Evolutionary conservation across 2,329 filamentous ascomycete species (phyloP).

Genomic region (Diplocarpon rosae): DNA sequence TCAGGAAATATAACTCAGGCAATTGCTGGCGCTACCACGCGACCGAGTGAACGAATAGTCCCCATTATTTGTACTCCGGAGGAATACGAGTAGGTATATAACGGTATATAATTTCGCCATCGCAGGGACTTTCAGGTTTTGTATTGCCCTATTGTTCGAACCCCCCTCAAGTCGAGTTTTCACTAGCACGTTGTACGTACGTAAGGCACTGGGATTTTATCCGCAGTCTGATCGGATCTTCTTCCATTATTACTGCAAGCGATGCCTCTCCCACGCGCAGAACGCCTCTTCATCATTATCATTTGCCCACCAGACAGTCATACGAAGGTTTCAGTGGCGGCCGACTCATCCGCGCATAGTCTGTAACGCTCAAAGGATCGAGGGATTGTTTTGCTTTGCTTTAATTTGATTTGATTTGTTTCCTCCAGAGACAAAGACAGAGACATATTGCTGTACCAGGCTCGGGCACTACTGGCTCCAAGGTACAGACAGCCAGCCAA

Average conservation of each 20-base stretch:
- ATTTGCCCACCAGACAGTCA: constrained; percentile 3
- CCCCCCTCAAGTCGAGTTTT: neutral
- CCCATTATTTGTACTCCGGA: neutral
- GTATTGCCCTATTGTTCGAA: no score
- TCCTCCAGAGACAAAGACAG: neutral
- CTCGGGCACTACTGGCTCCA: neutral
- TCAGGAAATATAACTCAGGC: neutral
- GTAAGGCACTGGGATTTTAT: constrained; percentile 9
- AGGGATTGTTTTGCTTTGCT: neutral
- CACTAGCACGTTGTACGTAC: constrained; percentile 12
- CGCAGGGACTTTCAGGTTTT: no score
- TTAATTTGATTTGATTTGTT: neutral
- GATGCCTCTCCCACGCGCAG: constrained; percentile 6
- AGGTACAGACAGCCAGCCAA: neutral
- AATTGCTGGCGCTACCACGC: neutral
- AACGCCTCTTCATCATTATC: constrained; percentile 9
- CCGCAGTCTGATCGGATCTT: constrained; percentile 13
- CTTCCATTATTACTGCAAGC: constrained; percentile 9
- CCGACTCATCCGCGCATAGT: constrained; percentile 5
- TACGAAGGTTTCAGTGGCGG: constrained; percentile 7
- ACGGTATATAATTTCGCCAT: no score
- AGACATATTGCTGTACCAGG: constrained; percentile 1
- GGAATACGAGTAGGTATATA: no score
- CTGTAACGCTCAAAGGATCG: neutral
- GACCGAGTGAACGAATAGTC: constrained; percentile 2